Conservation (phyloP, 768 basidiomycete species). For the Gelatoporia subvermispora region DNA sequence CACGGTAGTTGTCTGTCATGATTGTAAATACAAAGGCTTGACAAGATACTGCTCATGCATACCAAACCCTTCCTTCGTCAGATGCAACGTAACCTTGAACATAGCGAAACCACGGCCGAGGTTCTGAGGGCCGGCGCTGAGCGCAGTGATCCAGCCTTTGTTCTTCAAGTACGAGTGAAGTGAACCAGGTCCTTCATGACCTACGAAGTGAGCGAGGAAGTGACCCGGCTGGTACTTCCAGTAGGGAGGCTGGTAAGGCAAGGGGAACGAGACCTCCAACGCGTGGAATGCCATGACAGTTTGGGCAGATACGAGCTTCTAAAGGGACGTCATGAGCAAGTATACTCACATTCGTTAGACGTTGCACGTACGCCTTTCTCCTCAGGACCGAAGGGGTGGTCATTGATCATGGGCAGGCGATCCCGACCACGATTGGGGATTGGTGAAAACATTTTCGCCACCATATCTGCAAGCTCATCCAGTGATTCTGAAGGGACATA, state of each 20-base stretch:
- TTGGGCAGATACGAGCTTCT: slow-evolving; percentile 82
- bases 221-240: slow-evolving; percentile 77
- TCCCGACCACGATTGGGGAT: slow-evolving; percentile 60
- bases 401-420: slow-evolving; percentile 55
- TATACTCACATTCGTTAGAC: background rate
- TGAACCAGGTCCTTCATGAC: slow-evolving; percentile 92
- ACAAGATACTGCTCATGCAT: slow-evolving; percentile 24
- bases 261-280: slow-evolving; percentile 76
- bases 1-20: slow-evolving; percentile 64
- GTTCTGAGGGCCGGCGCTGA: slow-evolving; percentile 65
- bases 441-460: slow-evolving; percentile 65
- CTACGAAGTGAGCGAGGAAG: slow-evolving; percentile 77
- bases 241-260: slow-evolving; percentile 65
- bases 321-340: background rate
- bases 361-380: slow-evolving; percentile 60
- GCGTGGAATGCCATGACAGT: slow-evolving; percentile 86
- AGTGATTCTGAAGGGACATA: slow-evolving; percentile 51
- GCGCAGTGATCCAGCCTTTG: slow-evolving; percentile 78
- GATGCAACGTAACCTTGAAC: slow-evolving; percentile 76
- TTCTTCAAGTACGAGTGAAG: slow-evolving; percentile 85
- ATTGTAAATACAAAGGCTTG: slow-evolving; percentile 5
- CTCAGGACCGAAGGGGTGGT: slow-evolving; percentile 72
- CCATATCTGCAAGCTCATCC: slow-evolving; percentile 62
- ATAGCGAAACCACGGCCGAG: slow-evolving; percentile 83
- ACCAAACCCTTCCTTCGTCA: slow-evolving; percentile 88